These are phyloP conservation scores for Penicillium sp. DNA, from an alignment of 2,329 filamentous ascomycete species.

Conservation along the genomic window DNA sequence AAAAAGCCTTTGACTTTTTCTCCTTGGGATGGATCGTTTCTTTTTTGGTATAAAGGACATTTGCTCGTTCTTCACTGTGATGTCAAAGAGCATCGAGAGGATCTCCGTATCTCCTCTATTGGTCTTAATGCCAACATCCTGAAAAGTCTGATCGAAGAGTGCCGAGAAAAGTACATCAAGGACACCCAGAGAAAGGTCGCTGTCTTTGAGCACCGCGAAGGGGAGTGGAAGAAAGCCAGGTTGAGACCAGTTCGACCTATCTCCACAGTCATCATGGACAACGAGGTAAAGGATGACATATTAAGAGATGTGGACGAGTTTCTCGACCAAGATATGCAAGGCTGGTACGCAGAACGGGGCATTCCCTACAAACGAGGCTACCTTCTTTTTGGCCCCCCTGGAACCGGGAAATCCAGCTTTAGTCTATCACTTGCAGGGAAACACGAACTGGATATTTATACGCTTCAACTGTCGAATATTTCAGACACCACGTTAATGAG, in stretches of 20 bases:
- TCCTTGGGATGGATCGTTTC: constrained; percentile 29
- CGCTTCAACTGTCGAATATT: constrained; percentile 82
- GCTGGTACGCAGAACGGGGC: constrained; percentile 81
- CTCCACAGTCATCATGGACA: constrained; percentile 28
- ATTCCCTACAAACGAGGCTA: constrained; percentile 85
- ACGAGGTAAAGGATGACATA: constrained; percentile 32
- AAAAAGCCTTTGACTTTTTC: constrained; percentile 29
- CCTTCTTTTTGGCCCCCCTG: constrained; percentile 78
- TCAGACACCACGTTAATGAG: constrained; percentile 81
- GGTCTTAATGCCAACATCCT: constrained; percentile 31
- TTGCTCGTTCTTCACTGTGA: constrained; percentile 31
- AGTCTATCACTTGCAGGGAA: constrained; percentile 86
- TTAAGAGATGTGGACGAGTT: constrained; percentile 47
- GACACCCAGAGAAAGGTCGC: constrained; percentile 32
- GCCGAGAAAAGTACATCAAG: constrained; percentile 37
- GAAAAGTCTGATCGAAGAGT: constrained; percentile 41
- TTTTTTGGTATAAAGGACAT: constrained; percentile 34
- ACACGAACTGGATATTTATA: constrained; percentile 81
- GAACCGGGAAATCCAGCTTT: constrained; percentile 86
- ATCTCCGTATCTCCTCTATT: constrained; percentile 29
- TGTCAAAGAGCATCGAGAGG: constrained; percentile 27
- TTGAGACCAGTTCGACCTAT: constrained; percentile 24
- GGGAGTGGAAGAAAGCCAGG: constrained; percentile 31
- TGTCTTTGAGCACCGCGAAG: constrained; percentile 37
- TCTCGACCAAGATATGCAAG: constrained; percentile 36